Evolutionary conservation across 106 monocot genomes (phyloP).

Genomic region (Dendrobium officinale): DNA sequence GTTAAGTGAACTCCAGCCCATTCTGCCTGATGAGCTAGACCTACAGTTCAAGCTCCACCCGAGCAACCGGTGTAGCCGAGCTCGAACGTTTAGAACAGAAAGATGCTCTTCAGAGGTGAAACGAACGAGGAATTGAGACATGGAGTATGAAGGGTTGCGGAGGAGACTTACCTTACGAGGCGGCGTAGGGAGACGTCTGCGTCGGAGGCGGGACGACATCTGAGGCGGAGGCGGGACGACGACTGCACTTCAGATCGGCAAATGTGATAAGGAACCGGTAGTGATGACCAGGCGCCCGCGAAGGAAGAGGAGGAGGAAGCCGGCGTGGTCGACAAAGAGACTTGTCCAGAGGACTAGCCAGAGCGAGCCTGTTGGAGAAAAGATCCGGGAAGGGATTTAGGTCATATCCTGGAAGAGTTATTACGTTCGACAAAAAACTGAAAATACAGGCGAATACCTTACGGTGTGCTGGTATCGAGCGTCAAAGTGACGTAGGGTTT

Average conservation of each 20-base stretch:
- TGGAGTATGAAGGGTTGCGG: neutral
- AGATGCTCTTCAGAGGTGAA: neutral
- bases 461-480: too few species aligned
- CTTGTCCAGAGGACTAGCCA: too few species aligned
- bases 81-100: neutral
- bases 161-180: neutral
- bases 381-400: too few species aligned
- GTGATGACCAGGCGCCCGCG: neutral
- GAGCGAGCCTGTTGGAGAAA: too few species aligned
- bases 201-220: slow-evolving; percentile 1
- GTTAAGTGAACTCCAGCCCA: too few species aligned
- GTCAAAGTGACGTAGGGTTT: too few species aligned
- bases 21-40: too few species aligned
- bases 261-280: neutral
- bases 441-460: too few species aligned
- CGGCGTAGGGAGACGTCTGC: neutral
- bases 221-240: neutral
- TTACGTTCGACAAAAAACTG: too few species aligned
- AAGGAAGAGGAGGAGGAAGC: neutral
- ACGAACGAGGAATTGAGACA: neutral
- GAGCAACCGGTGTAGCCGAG: neutral
- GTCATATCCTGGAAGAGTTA: too few species aligned
- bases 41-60: neutral
- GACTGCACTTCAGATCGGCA: neutral
- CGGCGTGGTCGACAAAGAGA: too few species aligned